Evolutionary conservation across 225 moss, liverwort and hornwort genomes (phyloP).

Genomic region (Antitrichia curtipendula): DNA sequence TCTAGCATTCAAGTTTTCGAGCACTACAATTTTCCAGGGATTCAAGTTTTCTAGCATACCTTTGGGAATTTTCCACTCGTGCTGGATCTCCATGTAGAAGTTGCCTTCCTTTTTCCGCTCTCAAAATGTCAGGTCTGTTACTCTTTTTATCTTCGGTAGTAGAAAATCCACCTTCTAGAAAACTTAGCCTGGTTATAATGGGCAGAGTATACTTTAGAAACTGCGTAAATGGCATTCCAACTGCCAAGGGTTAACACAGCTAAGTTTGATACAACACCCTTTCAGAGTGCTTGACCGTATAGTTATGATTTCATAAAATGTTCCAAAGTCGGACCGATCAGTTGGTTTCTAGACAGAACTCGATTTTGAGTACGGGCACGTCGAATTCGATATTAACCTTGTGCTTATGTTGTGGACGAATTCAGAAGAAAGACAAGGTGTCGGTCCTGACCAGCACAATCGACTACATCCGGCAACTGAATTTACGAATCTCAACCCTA

Average conservation of each 20-base stretch:
- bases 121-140: not conserved
- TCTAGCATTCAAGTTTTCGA: not conserved
- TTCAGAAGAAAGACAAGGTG: conserved; percentile 43
- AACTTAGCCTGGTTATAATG: not conserved
- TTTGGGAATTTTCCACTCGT: not conserved
- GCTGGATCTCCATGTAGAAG: not conserved
- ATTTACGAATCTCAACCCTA: not conserved
- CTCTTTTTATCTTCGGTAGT: not conserved
- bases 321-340: not conserved
- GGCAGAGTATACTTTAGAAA: not conserved
- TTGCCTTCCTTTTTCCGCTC: not conserved
- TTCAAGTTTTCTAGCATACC: not conserved
- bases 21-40: not conserved
- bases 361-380: not conserved
- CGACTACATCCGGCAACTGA: conserved; percentile 33
- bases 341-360: not conserved
- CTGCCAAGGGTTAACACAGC: not conserved
- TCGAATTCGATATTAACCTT: not conserved
- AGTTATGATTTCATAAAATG: not conserved
- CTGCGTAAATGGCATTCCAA: not conserved
- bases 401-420: not conserved
- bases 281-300: not conserved
- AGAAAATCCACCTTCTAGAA: not conserved
- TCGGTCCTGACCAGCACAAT: conserved; percentile 33
- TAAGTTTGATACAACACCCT: not conserved